Conservation (phyloP, 805 yeast genomes). For the Ogataea degrootiae region DNA sequence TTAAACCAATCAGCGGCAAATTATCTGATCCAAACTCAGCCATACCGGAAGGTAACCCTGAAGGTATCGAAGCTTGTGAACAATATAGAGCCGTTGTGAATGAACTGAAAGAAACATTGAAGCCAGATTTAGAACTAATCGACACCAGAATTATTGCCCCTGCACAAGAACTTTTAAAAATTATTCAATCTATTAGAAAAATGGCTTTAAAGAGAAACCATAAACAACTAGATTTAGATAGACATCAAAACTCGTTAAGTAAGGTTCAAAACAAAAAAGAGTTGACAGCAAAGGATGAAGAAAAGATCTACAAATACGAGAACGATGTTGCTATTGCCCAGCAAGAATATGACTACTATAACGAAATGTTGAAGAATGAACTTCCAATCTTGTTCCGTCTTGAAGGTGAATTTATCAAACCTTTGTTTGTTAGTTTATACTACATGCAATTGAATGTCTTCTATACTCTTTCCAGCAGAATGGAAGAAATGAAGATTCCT, state of each 20-base stretch:
- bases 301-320: conserved; percentile 81
- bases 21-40: conserved; percentile 84
- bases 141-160: conserved; percentile 88
- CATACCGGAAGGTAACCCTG: conserved; percentile 90
- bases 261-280: conserved; percentile 82
- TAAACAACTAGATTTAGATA: conserved; percentile 89
- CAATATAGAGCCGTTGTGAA: conserved; percentile 84
- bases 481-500: conserved; percentile 96
- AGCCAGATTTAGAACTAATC: conserved; percentile 90
- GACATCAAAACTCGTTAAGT: conserved; percentile 64
- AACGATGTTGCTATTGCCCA: conserved; percentile 86
- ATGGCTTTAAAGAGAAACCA: conserved; percentile 96
- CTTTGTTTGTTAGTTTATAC: conserved; percentile 89
- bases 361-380: conserved; percentile 88
- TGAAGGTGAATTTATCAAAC: conserved; percentile 89
- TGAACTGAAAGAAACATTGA: conserved; percentile 77
- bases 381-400: conserved; percentile 81
- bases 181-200: conserved; percentile 79
- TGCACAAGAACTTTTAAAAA: conserved; percentile 81
- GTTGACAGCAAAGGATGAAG: conserved; percentile 84
- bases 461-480: conserved; percentile 82
- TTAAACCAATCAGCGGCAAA: conserved; percentile 92
- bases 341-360: conserved; percentile 94
- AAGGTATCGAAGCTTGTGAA: conserved; percentile 91
- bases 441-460: conserved; percentile 97